Percentiles rank a stretch among this genome's conserved stretches.
Conservation (phyloP, 306 rosid genomes). For the Gleditsia sinensis region DNA sequence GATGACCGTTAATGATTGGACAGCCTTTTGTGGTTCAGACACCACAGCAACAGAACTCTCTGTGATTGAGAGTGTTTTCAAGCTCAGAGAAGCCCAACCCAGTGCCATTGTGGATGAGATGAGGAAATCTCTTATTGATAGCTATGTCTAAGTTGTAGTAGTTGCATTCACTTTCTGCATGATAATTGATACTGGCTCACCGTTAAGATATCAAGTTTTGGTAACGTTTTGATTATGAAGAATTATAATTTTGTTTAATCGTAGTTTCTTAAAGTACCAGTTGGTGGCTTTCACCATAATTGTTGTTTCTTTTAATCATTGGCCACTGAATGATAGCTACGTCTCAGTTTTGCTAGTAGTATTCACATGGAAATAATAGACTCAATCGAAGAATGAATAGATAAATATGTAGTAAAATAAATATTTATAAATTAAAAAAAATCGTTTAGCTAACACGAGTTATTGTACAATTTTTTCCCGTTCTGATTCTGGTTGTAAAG, state of each 20-base stretch:
- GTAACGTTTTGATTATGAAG: constrained; percentile 3
- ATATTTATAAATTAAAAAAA: too few relatives aligned
- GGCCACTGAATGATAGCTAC: too few relatives aligned
- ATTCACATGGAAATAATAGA: too few relatives aligned
- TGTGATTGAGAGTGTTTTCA: constrained; percentile 88
- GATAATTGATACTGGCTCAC: neutral
- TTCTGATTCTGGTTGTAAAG: too few relatives aligned
- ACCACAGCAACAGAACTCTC: constrained; percentile 94
- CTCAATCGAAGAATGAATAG: too few relatives aligned
- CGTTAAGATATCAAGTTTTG: constrained; percentile 25
- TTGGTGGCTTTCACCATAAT: neutral
- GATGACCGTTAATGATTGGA: constrained; percentile 89
- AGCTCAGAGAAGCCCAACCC: constrained; percentile 85
- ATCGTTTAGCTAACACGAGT: too few relatives aligned
- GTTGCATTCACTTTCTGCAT: neutral
- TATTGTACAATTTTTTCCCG: too few relatives aligned
- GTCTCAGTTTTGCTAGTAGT: too few relatives aligned
- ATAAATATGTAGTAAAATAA: too few relatives aligned
- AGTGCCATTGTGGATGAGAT: constrained; percentile 82
- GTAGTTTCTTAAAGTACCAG: neutral
- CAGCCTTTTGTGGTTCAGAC: constrained; percentile 91
- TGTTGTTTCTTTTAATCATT: neutral
- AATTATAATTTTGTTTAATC: neutral
- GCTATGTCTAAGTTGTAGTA: constrained; percentile 53
- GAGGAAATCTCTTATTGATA: constrained; percentile 88